A percentile compares a stretch with the other conserved stretches of the same genome.
phyloP scores from a whole-genome alignment of 2,329 filamentous ascomycete genomes.

The Talaromyces sp. region DNA sequence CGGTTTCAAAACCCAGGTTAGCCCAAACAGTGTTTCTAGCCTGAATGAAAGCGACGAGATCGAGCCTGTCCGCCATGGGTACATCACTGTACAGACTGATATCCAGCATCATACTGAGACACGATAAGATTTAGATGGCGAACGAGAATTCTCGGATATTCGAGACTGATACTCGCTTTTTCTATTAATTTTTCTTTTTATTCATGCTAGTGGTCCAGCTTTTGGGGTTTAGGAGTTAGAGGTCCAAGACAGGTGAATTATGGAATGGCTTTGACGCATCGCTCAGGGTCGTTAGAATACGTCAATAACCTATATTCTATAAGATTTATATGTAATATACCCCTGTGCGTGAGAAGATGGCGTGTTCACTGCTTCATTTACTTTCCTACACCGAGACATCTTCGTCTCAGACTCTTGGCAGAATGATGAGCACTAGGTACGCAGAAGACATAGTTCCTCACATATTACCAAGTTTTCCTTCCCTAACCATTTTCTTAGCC shows the following conservation, averaged over 20 bases:
- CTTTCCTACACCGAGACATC: background rate
- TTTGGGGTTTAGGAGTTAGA: background rate
- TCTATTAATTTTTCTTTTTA: background rate
- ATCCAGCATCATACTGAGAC: no score
- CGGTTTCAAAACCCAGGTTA: no score
- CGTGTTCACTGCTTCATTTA: background rate
- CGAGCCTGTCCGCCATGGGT: no score
- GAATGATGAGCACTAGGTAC: background rate
- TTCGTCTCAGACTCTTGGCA: background rate
- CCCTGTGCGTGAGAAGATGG: background rate
- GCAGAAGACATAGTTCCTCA: background rate
- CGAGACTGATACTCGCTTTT: background rate
- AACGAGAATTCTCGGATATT: background rate
- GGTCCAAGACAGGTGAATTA: background rate
- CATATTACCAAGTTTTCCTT: constrained; percentile 45
- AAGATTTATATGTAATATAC: background rate
- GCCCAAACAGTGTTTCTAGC: no score
- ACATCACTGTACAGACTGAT: no score
- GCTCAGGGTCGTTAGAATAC: background rate
- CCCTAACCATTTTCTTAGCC: background rate
- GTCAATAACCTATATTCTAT: background rate
- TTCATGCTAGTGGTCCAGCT: background rate
- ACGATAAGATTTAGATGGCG: background rate
- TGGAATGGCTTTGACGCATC: background rate
- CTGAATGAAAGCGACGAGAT: no score